Evolutionary conservation across 345 rosid species (phyloP).

Genomic region (Moricandia arvensis): DNA sequence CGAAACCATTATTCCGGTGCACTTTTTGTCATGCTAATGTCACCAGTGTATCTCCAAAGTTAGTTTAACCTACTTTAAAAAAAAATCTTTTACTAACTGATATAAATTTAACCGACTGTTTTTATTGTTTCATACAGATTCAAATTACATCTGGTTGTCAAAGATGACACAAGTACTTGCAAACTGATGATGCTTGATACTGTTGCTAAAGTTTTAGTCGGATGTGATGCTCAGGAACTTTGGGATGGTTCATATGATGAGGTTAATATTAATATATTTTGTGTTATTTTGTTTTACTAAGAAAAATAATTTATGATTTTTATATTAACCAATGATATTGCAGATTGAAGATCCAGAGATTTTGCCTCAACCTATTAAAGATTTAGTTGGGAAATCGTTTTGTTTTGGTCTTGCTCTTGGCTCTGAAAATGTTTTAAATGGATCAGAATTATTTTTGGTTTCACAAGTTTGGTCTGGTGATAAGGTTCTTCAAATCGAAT

Average conservation of each 20-base stretch:
- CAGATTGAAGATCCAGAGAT: neutral
- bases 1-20: neutral
- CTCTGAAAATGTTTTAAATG: neutral
- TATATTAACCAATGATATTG: no score
- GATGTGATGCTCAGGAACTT: neutral
- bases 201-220: neutral
- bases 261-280: neutral
- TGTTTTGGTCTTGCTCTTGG: neutral
- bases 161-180: neutral
- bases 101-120: no score
- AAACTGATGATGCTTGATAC: neutral
- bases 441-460: neutral
- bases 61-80: no score
- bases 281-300: no score
- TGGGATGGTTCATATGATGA: neutral
- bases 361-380: neutral
- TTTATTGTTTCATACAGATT: neutral
- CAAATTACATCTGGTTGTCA: neutral
- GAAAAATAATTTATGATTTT: no score
- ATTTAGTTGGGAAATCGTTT: neutral
- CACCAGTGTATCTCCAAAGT: neutral
- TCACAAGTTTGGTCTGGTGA: neutral
- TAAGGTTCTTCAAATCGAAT: neutral
- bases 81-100: no score
- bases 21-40: neutral